A percentile compares a stretch with the other conserved stretches of the same genome.
Conservation (phyloP, 805 yeast species). For the Priceomyces fermenticarens region DNA sequence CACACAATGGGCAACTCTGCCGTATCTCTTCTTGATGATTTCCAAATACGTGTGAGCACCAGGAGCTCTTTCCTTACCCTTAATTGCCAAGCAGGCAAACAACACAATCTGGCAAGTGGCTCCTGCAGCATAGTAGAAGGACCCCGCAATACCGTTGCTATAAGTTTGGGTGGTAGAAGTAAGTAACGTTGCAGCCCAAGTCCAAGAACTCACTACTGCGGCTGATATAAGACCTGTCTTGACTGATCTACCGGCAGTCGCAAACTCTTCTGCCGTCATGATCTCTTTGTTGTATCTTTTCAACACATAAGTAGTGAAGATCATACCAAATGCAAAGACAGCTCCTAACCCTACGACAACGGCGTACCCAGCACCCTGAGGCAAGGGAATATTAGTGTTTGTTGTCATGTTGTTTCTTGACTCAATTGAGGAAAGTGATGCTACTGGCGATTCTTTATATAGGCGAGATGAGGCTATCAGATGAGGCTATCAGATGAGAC, state of each 20-base stretch:
- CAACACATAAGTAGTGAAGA: conserved; percentile 64
- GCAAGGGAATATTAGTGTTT: conserved; percentile 32
- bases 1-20: conserved; percentile 66
- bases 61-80: conserved; percentile 86
- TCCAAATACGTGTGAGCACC: conserved; percentile 90
- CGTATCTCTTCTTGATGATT: conserved; percentile 78
- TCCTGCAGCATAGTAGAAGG: conserved; percentile 85
- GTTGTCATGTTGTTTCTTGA: conserved; percentile 1
- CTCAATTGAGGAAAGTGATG: no score
- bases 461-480: no score
- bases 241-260: conserved; percentile 89
- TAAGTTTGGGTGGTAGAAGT: conserved; percentile 70
- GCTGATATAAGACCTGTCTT: conserved; percentile 82
- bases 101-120: conserved; percentile 85
- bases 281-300: conserved; percentile 80
- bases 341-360: conserved; percentile 86
- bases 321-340: conserved; percentile 76
- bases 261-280: conserved; percentile 89
- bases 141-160: conserved; percentile 71
- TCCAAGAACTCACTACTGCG: conserved; percentile 93
- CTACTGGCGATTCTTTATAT: no score
- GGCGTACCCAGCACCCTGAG: conserved; percentile 85
- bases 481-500: no score
- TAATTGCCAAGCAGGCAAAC: conserved; percentile 84
- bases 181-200: conserved; percentile 49